phyloP scores from a whole-genome alignment of 768 basidiomycete species.

The Tricholoma sp. region DNA sequence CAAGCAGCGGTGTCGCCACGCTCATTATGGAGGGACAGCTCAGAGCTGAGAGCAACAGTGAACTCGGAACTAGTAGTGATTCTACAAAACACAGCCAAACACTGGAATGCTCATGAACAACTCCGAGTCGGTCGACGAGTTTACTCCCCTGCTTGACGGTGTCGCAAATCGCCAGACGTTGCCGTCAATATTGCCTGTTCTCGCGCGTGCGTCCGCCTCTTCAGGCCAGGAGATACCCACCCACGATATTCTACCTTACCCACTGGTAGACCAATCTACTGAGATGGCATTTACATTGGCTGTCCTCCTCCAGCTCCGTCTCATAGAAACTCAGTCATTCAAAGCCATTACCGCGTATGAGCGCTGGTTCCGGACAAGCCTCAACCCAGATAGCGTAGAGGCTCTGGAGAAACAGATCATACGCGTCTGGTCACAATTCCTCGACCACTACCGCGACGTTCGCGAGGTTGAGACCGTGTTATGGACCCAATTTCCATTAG shows the following conservation, averaged over 20 bases:
- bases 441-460: constrained; percentile 32
- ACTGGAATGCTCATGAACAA: not conserved
- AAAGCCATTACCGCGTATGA: constrained; percentile 35
- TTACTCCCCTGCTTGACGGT: not conserved
- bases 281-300: constrained; percentile 26
- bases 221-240: not conserved
- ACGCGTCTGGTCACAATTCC: constrained; percentile 37
- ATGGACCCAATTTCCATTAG: constrained; percentile 40
- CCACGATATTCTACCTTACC: not conserved
- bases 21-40: constrained; percentile 33
- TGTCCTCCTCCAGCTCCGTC: constrained; percentile 31
- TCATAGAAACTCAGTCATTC: constrained; percentile 14
- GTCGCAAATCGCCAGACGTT: not conserved
- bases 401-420: constrained; percentile 29
- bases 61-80: not conserved
- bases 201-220: not conserved
- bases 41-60: no score
- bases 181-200: not conserved
- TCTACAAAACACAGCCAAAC: not conserved
- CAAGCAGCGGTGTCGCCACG: constrained; percentile 58
- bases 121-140: not conserved
- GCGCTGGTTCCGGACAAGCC: constrained; percentile 31
- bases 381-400: constrained; percentile 18
- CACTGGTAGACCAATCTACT: constrained; percentile 6
- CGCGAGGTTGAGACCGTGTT: constrained; percentile 42